Conservation (phyloP, 768 basidiomycete genomes). For the Rhodocollybia butyracea region DNA sequence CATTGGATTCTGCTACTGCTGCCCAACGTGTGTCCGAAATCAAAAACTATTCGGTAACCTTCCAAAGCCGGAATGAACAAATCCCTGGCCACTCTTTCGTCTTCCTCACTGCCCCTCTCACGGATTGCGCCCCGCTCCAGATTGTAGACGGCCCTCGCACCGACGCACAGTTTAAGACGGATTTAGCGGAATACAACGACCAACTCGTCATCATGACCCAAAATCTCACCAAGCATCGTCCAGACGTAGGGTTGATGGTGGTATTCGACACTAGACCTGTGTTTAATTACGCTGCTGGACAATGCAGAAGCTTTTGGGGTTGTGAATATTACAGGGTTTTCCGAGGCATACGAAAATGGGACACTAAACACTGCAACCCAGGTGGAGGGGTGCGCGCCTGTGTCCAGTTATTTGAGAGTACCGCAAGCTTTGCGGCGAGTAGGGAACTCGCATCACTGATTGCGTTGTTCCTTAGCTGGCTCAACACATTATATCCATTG, state of each 20-base stretch:
- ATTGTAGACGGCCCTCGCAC: conserved; percentile 34
- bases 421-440: not conserved
- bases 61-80: too few relatives aligned
- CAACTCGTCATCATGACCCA: conserved; percentile 36
- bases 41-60: too few relatives aligned
- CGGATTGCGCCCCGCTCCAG: conserved; percentile 48
- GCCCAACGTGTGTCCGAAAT: too few relatives aligned
- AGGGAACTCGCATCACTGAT: not conserved
- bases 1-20: too few relatives aligned
- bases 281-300: conserved; percentile 57
- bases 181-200: conserved; percentile 48
- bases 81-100: conserved; percentile 59
- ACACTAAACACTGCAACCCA: conserved; percentile 52
- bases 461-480: conserved; percentile 39
- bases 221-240: conserved; percentile 38
- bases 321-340: conserved; percentile 56
- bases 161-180: conserved; percentile 30
- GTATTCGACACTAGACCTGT: conserved; percentile 56
- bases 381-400: conserved; percentile 55
- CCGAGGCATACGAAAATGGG: conserved; percentile 56
- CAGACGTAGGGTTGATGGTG: conserved; percentile 39
- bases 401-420: conserved; percentile 62
- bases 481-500: conserved; percentile 57
- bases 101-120: conserved; percentile 60
- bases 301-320: conserved; percentile 51